Percentiles rank a stretch among this genome's conserved stretches.
These are phyloP conservation scores for Cutaneotrichosporon cyanovorans DNA, from an alignment of 1,284 basidiomycete species.

Conservation along the genomic window DNA sequence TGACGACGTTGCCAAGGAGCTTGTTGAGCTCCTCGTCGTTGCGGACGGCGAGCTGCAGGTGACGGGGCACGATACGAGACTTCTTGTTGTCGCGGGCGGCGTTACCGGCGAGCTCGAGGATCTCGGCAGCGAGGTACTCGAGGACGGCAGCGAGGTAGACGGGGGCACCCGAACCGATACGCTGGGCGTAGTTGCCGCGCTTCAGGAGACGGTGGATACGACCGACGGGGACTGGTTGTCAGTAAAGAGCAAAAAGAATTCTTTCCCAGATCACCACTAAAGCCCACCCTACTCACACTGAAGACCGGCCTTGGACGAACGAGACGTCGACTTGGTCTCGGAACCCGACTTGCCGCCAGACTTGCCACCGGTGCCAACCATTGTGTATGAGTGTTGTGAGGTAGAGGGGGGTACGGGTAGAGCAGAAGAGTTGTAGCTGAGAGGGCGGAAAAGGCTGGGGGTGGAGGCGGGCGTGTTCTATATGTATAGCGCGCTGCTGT, in stretches of 20 bases:
- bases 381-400: conserved; percentile 42
- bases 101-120: conserved; percentile 80
- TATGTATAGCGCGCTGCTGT: background rate
- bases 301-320: conserved; percentile 75
- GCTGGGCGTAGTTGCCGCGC: conserved; percentile 79
- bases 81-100: conserved; percentile 56
- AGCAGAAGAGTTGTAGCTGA: background rate
- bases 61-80: conserved; percentile 85
- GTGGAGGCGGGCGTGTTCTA: background rate
- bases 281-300: too few species aligned
- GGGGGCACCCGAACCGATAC: conserved; percentile 49
- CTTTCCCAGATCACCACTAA: too few species aligned
- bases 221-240: conserved; percentile 68
- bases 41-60: conserved; percentile 81
- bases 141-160: conserved; percentile 71
- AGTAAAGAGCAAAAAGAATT: conserved; percentile 14
- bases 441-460: background rate
- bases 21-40: conserved; percentile 66
- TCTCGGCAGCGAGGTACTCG: conserved; percentile 69
- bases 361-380: conserved; percentile 51
- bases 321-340: conserved; percentile 55
- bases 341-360: conserved; percentile 49
- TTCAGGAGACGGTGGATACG: conserved; percentile 81
- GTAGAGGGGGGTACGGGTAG: background rate
- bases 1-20: conserved; percentile 67